Conservation (phyloP, 345 rosid species). For the Psidium friedrichsthalianum region DNA sequence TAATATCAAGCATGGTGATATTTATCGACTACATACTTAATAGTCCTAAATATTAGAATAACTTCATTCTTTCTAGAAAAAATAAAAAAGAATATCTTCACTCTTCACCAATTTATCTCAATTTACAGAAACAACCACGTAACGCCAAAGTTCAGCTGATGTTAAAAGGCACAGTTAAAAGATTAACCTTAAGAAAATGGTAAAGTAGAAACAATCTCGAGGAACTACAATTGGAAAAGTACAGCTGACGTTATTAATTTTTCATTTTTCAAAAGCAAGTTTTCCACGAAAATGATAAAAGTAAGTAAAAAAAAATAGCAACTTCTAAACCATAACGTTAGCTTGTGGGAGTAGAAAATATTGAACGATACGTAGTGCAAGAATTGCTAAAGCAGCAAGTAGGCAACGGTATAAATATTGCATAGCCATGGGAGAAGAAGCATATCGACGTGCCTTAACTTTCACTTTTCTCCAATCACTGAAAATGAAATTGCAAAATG, state of each 20-base stretch:
- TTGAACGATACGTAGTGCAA: not conserved
- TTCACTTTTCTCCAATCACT: not conserved
- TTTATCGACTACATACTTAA: not conserved
- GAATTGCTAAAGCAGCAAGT: not conserved
- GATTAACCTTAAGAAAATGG: not conserved
- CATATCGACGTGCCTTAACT: not conserved
- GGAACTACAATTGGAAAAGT: not conserved
- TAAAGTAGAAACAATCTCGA: not conserved
- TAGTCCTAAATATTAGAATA: not conserved
- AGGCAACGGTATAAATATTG: not conserved
- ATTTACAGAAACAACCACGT: not conserved
- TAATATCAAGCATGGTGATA: not conserved
- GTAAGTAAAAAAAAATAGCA: not conserved
- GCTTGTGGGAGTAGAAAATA: not conserved
- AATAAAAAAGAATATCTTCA: not conserved
- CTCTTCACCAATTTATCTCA: not conserved
- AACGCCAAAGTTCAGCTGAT: not conserved
- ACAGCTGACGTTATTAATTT: not conserved
- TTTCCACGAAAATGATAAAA: not conserved
- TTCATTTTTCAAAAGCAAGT: not conserved
- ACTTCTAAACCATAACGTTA: not conserved
- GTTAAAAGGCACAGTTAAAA: not conserved
- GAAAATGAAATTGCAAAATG: not conserved
- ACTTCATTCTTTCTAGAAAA: no score
- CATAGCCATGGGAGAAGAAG: not conserved